phyloP scores from a whole-genome alignment of 768 basidiomycete genomes.

The Suillus clintonianus region DNA sequence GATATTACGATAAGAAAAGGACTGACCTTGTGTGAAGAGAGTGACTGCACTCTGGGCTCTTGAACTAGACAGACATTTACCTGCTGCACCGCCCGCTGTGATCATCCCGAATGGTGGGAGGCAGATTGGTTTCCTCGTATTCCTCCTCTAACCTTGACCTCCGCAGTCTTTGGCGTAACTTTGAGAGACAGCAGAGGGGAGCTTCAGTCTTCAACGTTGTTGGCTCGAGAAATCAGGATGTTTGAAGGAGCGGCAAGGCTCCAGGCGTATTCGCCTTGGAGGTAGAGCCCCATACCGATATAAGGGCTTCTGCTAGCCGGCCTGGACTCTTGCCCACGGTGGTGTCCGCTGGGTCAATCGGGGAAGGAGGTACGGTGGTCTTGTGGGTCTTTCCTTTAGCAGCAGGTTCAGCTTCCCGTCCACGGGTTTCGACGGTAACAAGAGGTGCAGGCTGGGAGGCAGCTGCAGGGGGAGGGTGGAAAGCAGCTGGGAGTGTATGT shows the following conservation, averaged over 20 bases:
- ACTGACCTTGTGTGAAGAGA: no score
- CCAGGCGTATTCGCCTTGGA: constrained; percentile 29
- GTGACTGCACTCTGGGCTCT: no score
- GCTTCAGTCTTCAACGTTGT: constrained; percentile 19
- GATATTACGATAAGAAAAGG: no score
- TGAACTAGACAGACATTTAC: no score
- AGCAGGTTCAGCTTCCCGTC: constrained; percentile 17
- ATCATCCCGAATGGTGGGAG: no score
- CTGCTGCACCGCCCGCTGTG: no score
- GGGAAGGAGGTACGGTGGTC: constrained; percentile 25
- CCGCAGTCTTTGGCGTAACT: constrained; percentile 7
- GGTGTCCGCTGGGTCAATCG: constrained; percentile 37
- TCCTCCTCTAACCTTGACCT: no score
- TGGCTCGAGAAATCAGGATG: constrained; percentile 24
- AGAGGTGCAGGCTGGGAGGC: background rate
- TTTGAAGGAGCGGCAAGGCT: constrained; percentile 26
- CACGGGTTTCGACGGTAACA: constrained; percentile 4
- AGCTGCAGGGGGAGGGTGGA: background rate
- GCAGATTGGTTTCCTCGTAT: no score
- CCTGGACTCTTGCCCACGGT: constrained; percentile 39
- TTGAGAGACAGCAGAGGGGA: constrained; percentile 9
- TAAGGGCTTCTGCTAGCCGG: constrained; percentile 44
- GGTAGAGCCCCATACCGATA: constrained; percentile 50
- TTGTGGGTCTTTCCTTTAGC: constrained; percentile 23
- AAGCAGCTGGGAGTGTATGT: constrained; percentile 13